Percentiles rank a stretch among this genome's conserved stretches.
These are phyloP conservation scores for Syzygium grande DNA, from an alignment of 345 rosid genomes.

Conservation along the genomic window DNA sequence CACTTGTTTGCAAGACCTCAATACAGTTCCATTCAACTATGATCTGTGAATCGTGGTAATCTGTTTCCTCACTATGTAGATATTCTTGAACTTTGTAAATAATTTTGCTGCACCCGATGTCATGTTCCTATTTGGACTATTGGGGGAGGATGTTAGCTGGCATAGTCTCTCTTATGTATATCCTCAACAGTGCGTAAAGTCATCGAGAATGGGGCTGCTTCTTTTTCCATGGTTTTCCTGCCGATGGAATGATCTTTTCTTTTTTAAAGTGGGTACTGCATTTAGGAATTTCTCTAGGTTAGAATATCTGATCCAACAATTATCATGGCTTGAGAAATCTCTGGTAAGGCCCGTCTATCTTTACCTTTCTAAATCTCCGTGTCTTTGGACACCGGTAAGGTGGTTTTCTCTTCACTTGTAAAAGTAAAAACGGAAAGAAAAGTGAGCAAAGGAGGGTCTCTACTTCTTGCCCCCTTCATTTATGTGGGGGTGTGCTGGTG, in stretches of 20 bases:
- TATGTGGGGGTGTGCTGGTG: neutral
- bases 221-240: neutral
- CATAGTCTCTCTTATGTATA: neutral
- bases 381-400: conserved; percentile 3
- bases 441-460: neutral
- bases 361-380: neutral
- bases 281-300: neutral
- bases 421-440: conserved; percentile 2
- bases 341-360: neutral
- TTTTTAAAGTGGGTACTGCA: neutral
- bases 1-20: neutral
- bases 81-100: neutral
- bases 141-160: neutral
- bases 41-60: neutral
- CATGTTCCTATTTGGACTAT: neutral
- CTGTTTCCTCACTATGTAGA: neutral
- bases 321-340: neutral
- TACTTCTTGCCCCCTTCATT: neutral
- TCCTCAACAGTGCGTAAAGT: neutral
- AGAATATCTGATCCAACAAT: neutral
- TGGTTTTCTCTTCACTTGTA: conserved; percentile 8
- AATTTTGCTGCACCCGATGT: neutral
- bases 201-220: neutral
- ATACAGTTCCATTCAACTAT: neutral
- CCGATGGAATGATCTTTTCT: neutral